Evolutionary conservation across 2,329 filamentous ascomycete species (phyloP), one percentile per base, ranked within the genome.

Genomic region (Ploettnerulaceae sp.): DNA sequence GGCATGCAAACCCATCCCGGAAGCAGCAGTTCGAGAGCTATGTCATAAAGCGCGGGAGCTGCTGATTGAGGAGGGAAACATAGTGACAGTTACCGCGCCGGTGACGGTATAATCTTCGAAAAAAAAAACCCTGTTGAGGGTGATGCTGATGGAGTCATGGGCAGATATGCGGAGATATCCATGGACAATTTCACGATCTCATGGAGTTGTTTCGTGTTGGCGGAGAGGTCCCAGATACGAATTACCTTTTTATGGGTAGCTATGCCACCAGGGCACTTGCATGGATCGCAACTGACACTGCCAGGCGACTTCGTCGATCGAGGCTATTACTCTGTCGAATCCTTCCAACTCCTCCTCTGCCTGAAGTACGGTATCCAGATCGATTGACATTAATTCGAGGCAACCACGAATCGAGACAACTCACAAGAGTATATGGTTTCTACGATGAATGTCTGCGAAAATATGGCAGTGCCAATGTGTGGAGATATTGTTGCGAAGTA

Each of bases 241-340:
- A 95, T 64, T 96, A 96, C 67, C 79, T 96, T 3, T 96, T 96
- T 70, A 95, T 96, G 89, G 90, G 84, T 65, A n/a, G n/a, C n/a
- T n/a, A n/a, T n/a, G n/a, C n/a, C n/a, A n/a, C n/a, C n/a, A n/a
- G n/a, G n/a, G n/a, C n/a, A n/a, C n/a, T n/a, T n/a, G n/a, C n/a
- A n/a, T n/a, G n/a, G n/a, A n/a, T n/a, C n/a, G n/a, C n/a, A n/a
- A n/a, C n/a, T n/a, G n/a, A n/a, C n/a, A n/a, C n/a, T n/a, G n/a
- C n/a, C n/a, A n/a, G n/a, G n/a, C n/a, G 91, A 98, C 68, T 98
- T 96, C 61, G 91, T 98, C 64, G 91, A 98, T 68, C 87, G 91
- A 56, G 91, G 91, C 48, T 98, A 96, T 75, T 98, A 97, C 72
- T 95, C 89, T 2, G 82, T 98, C 59, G 91, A 98, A 71, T 93